A percentile compares a stretch with the other conserved stretches of the same genome.
Conservation (phyloP, 805 yeast species). For the Myxozyma geophila region DNA sequence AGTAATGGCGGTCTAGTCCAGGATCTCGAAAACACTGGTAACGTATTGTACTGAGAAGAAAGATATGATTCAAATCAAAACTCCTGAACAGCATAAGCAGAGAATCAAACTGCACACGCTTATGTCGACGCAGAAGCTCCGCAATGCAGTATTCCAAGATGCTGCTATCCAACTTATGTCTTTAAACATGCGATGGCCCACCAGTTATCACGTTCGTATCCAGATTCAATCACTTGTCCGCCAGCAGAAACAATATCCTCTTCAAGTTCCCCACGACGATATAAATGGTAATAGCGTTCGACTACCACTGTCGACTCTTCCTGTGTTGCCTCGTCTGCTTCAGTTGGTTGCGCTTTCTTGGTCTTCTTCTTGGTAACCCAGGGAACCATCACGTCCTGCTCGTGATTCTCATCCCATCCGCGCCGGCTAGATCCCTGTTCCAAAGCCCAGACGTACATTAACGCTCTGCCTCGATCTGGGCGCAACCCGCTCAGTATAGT, state of each 20-base stretch:
- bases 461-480: slow-evolving; percentile 62
- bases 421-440: slow-evolving; percentile 87
- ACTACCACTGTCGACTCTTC: slow-evolving; percentile 52
- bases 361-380: slow-evolving; percentile 66
- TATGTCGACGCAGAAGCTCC: background rate
- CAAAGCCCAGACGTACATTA: slow-evolving; percentile 95
- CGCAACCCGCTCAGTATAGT: slow-evolving; percentile 67
- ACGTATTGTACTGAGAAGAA: too few species aligned
- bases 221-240: slow-evolving; percentile 64
- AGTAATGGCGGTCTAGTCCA: too few species aligned
- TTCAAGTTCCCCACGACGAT: slow-evolving; percentile 79
- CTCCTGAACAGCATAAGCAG: too few species aligned
- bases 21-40: too few species aligned
- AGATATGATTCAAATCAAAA: too few species aligned
- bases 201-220: slow-evolving; percentile 96
- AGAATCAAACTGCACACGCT: background rate
- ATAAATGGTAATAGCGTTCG: slow-evolving; percentile 87
- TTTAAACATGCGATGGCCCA: slow-evolving; percentile 53
- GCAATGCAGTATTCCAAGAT: background rate
- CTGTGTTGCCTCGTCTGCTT: slow-evolving; percentile 25
- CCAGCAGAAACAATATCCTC: slow-evolving; percentile 75
- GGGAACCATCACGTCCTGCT: slow-evolving; percentile 92
- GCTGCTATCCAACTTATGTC: background rate
- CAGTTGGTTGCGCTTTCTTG: slow-evolving; percentile 27
- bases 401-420: slow-evolving; percentile 90